Evolutionary conservation across 768 basidiomycete genomes (phyloP).

Genomic region (Podaxis mareebaensis): DNA sequence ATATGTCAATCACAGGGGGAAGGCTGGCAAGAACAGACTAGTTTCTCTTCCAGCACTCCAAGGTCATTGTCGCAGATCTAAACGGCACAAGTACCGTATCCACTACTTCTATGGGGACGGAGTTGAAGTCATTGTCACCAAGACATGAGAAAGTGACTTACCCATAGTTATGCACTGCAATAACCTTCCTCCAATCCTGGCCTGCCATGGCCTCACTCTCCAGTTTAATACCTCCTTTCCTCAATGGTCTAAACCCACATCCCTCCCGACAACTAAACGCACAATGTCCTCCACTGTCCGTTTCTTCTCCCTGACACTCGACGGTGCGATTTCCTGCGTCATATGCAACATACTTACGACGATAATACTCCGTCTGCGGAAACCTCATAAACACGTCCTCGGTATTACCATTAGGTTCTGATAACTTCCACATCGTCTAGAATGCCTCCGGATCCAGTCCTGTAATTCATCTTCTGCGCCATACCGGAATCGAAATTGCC

Average conservation of each 20-base stretch:
- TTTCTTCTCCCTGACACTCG: constrained; percentile 25
- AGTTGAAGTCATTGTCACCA: background rate
- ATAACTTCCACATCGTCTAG: constrained; percentile 61
- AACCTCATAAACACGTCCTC: constrained; percentile 58
- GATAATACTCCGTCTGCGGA: constrained; percentile 48
- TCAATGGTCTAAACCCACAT: constrained; percentile 33
- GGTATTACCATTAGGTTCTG: constrained; percentile 44
- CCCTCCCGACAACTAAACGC: constrained; percentile 22
- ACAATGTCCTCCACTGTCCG: background rate
- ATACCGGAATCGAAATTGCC: background rate
- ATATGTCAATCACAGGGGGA: background rate
- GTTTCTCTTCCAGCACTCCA: constrained; percentile 35
- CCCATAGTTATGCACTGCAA: constrained; percentile 68
- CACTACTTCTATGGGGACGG: constrained; percentile 42
- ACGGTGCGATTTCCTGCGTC: constrained; percentile 51
- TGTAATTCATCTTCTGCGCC: constrained; percentile 22
- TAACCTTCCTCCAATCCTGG: constrained; percentile 32
- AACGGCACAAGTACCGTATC: constrained; percentile 57
- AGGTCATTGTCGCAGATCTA: constrained; percentile 50
- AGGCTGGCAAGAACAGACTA: background rate
- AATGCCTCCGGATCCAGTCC: constrained; percentile 66
- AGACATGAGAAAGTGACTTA: constrained; percentile 29
- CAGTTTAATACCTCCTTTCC: constrained; percentile 59
- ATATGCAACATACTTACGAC: constrained; percentile 34
- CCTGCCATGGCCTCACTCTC: constrained; percentile 36